A percentile compares a stretch with the other conserved stretches of the same genome.
phyloP scores from a whole-genome alignment of 2,329 filamentous ascomycete species.

The Aspergillus fijiensis region DNA sequence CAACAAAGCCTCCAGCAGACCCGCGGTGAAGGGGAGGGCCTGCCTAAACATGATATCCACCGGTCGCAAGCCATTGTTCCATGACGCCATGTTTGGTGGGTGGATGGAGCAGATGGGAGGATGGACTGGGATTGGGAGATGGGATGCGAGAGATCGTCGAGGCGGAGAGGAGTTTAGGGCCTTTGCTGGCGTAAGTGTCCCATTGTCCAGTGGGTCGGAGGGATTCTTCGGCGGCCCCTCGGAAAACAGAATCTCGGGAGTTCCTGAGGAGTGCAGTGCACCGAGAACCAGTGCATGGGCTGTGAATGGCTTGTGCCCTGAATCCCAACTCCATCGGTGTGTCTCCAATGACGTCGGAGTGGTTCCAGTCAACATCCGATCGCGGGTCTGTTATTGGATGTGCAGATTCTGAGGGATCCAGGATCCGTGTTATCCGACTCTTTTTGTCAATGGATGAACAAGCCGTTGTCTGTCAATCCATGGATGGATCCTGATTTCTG shows the following conservation, averaged over 20 bases:
- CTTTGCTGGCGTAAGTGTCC: not conserved
- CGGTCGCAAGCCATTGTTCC: not conserved
- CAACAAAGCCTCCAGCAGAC: not conserved
- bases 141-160: not conserved
- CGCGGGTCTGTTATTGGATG: not conserved
- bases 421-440: not conserved
- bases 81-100: not conserved
- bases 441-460: not conserved
- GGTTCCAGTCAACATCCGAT: no score
- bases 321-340: not conserved
- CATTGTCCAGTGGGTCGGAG: not conserved
- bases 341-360: not conserved
- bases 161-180: not conserved
- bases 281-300: no score
- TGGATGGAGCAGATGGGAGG: not conserved
- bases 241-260: not conserved
- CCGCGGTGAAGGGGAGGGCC: not conserved
- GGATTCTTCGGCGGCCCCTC: no score
- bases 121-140: not conserved
- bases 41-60: not conserved
- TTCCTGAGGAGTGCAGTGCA: not conserved
- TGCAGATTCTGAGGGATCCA: not conserved
- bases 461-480: not conserved
- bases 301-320: not conserved
- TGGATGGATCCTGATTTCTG: not conserved